Conservation (phyloP, 495 filamentous ascomycete species). For the Bryoglossum gracile region DNA sequence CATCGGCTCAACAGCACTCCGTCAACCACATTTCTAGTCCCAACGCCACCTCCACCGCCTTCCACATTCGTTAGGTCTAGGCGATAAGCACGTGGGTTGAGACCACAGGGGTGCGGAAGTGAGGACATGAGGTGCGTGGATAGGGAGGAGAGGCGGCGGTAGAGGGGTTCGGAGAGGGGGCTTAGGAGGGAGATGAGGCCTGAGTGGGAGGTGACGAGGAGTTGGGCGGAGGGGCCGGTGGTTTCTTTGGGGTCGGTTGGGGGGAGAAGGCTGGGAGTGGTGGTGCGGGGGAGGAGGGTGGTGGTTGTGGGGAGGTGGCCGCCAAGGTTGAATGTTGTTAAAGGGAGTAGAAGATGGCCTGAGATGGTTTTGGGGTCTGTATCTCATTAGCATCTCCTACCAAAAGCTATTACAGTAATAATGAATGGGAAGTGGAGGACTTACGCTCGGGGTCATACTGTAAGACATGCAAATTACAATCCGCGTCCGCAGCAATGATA, state of each 20-base stretch:
- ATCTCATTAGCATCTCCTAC: not conserved
- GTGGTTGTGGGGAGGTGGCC: conserved; percentile 68
- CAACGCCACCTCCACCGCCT: conserved; percentile 26
- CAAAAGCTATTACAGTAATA: not conserved
- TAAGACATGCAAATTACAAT: conserved; percentile 77
- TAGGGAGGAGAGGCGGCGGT: conserved; percentile 77
- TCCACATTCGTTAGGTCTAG: conserved; percentile 27
- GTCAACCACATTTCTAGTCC: conserved; percentile 44
- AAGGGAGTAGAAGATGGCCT: conserved; percentile 78
- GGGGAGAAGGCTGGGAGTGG: conserved; percentile 36
- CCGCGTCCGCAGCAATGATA: conserved; percentile 75
- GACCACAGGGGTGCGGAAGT: conserved; percentile 65
- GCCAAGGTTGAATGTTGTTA: conserved; percentile 73
- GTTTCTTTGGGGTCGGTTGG: conserved; percentile 26
- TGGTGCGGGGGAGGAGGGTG: conserved; percentile 64
- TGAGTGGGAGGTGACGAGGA: conserved; percentile 64
- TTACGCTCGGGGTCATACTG: conserved; percentile 89
- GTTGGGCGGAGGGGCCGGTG: conserved; percentile 39
- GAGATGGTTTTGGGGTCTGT: conserved; percentile 88
- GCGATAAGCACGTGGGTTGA: conserved; percentile 78
- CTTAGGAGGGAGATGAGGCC: conserved; percentile 72
- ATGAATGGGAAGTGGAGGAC: conserved; percentile 20
- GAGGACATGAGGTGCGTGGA: conserved; percentile 69
- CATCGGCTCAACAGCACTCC: conserved; percentile 51
- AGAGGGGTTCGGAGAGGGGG: conserved; percentile 68